Evolutionary conservation across 2,329 filamentous ascomycete genomes (phyloP).

Genomic region (Colletotrichum sp.): DNA sequence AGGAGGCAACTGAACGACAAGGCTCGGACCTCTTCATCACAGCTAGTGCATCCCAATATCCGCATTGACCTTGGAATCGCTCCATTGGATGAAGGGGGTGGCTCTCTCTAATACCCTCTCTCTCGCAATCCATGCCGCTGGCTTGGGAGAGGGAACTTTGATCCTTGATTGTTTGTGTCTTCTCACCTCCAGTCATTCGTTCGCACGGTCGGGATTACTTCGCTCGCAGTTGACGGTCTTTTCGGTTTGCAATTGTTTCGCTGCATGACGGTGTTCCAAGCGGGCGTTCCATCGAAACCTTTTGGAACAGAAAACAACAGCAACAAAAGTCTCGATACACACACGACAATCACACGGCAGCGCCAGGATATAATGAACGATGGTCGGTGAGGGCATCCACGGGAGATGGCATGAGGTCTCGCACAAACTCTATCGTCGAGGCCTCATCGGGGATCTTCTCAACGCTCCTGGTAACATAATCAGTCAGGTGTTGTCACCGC

Average conservation of each 20-base stretch:
- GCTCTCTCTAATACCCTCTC: conserved; percentile 15
- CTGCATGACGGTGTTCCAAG: background rate
- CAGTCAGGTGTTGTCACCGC: conserved; percentile 7
- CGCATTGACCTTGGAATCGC: conserved; percentile 9
- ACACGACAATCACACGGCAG: background rate
- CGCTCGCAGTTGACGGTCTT: background rate
- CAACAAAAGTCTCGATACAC: background rate
- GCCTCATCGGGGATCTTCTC: conserved; percentile 2
- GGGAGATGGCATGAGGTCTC: background rate
- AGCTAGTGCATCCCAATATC: conserved; percentile 17
- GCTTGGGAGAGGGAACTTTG: background rate
- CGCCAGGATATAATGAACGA: conserved; percentile 3
- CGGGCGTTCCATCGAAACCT: background rate
- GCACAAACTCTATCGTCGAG: background rate
- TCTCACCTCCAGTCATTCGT: conserved; percentile 1
- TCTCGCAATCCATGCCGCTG: background rate
- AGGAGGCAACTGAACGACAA: conserved; percentile 7
- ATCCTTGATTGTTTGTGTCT: background rate
- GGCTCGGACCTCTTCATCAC: conserved; percentile 16
- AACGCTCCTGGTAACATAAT: background rate
- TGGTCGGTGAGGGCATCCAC: conserved; percentile 4
- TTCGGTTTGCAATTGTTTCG: background rate
- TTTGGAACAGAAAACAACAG: background rate
- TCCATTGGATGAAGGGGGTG: background rate
- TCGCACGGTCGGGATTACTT: background rate